Conservation (phyloP, 495 filamentous ascomycete species). For the Penicillium chermesinum region DNA sequence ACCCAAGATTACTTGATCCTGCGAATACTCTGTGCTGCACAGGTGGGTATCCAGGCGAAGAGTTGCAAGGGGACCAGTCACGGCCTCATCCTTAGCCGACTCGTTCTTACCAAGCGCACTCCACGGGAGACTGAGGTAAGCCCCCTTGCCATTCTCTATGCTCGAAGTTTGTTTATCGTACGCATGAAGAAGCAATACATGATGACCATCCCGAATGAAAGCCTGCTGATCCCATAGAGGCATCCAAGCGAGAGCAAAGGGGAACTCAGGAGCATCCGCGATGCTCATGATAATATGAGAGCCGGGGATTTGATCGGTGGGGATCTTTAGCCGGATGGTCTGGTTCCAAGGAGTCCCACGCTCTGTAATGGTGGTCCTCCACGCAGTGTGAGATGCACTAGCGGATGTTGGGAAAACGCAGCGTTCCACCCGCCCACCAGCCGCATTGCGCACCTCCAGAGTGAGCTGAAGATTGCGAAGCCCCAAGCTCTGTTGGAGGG, state of each 20-base stretch:
- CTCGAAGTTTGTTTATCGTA: slow-evolving; percentile 80
- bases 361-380: slow-evolving; percentile 78
- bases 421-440: slow-evolving; percentile 75
- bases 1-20: slow-evolving; percentile 82
- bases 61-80: slow-evolving; percentile 70
- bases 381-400: slow-evolving; percentile 65
- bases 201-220: slow-evolving; percentile 81
- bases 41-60: slow-evolving; percentile 80
- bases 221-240: slow-evolving; percentile 90
- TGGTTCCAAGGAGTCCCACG: slow-evolving; percentile 79
- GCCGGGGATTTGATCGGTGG: slow-evolving; percentile 71
- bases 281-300: slow-evolving; percentile 88
- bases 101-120: slow-evolving; percentile 59
- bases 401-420: slow-evolving; percentile 88
- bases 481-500: slow-evolving; percentile 54
- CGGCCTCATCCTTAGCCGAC: slow-evolving; percentile 63
- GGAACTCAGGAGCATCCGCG: slow-evolving; percentile 74
- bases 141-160: slow-evolving; percentile 59
- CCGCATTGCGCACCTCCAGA: slow-evolving; percentile 72
- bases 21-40: slow-evolving; percentile 92
- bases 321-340: slow-evolving; percentile 76
- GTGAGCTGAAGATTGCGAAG: slow-evolving; percentile 81
- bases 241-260: slow-evolving; percentile 88
- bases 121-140: slow-evolving; percentile 82
- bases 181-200: slow-evolving; percentile 76